Conservation (phyloP, 2,329 filamentous ascomycete genomes). For the Colletotrichum musae region DNA sequence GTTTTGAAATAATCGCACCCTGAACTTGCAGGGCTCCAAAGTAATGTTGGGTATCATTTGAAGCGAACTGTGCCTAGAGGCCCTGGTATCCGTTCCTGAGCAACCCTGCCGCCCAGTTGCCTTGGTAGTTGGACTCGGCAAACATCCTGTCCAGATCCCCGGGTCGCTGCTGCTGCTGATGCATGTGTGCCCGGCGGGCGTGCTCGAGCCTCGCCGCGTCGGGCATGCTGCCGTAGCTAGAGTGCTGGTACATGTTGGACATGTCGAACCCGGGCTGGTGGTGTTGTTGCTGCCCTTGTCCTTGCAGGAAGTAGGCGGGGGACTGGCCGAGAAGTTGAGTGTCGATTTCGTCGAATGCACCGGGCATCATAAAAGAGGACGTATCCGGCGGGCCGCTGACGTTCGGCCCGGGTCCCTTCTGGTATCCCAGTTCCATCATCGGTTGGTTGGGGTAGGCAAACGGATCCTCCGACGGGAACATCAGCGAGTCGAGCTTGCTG, state of each 20-base stretch:
- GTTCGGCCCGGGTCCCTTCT: constrained; percentile 50
- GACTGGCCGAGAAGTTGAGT: constrained; percentile 80
- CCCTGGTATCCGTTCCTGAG: constrained; percentile 41
- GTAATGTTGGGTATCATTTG: constrained; percentile 41
- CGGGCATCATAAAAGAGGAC: constrained; percentile 66
- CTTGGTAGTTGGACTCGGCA: constrained; percentile 41
- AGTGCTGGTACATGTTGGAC: constrained; percentile 40
- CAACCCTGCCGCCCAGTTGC: constrained; percentile 42
- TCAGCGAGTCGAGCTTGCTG: constrained; percentile 81
- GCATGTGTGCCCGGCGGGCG: constrained; percentile 40
- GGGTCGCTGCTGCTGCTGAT: constrained; percentile 28
- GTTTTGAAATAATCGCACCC: constrained; percentile 31
- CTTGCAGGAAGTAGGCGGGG: constrained; percentile 78
- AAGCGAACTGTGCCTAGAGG: constrained; percentile 39
- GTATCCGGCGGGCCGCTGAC: constrained; percentile 53
- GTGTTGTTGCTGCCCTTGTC: constrained; percentile 49
- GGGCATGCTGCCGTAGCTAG: constrained; percentile 36
- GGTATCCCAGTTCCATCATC: constrained; percentile 71
- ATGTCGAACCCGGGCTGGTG: constrained; percentile 39
- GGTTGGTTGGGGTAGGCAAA: constrained; percentile 86
- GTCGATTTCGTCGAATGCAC: constrained; percentile 76
- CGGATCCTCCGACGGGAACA: constrained; percentile 85
- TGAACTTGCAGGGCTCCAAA: constrained; percentile 39
- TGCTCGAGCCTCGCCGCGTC: constrained; percentile 40
- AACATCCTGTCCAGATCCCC: constrained; percentile 41